These are phyloP conservation scores for Parachaetomium inaequale DNA, from an alignment of 495 filamentous ascomycete genomes.

Conservation along the genomic window DNA sequence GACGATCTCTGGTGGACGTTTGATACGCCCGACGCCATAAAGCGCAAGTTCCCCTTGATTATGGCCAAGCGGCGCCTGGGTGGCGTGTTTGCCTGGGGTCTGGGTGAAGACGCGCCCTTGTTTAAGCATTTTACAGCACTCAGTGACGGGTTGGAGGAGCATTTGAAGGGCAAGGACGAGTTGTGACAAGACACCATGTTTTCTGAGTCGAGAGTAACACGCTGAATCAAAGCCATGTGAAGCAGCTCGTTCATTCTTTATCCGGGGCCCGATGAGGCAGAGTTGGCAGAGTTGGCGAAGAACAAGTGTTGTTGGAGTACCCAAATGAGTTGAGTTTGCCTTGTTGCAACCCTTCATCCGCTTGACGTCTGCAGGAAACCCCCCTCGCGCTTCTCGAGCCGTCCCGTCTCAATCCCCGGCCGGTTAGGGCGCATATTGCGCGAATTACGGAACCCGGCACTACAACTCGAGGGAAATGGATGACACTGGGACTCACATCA, in stretches of 20 bases:
- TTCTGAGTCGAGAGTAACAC: background rate
- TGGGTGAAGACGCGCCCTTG: constrained; percentile 65
- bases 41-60: constrained; percentile 60
- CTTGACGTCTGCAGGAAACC: background rate
- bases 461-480: background rate
- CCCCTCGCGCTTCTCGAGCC: background rate
- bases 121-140: constrained; percentile 59
- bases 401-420: background rate
- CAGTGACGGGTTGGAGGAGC: constrained; percentile 35
- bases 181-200: constrained; percentile 11
- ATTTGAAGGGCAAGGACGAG: constrained; percentile 22
- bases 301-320: background rate
- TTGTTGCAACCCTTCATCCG: background rate
- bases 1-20: constrained; percentile 70
- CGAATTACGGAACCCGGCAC: background rate
- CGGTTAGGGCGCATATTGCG: background rate
- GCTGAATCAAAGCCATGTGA: no score
- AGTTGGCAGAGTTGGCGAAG: no score
- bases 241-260: no score
- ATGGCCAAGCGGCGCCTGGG: constrained; percentile 57
- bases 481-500: no score
- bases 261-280: no score
- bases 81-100: constrained; percentile 69
- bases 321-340: background rate
- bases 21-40: constrained; percentile 62